Conservation (phyloP, 1,284 basidiomycete species). For the Cryptococcus amylolentus region DNA sequence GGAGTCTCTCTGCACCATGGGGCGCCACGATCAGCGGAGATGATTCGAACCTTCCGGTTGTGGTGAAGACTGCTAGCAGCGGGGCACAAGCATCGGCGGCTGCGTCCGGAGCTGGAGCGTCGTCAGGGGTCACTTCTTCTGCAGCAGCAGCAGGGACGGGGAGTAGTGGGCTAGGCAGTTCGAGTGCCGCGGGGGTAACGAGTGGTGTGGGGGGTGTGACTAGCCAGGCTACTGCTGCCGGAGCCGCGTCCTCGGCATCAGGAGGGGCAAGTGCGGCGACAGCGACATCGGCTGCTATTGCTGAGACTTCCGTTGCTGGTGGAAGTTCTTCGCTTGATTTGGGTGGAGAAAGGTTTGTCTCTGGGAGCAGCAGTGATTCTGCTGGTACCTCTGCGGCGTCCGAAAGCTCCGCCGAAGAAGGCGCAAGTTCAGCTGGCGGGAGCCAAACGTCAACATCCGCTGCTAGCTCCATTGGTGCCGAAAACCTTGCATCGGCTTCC, state of each 20-base stretch:
- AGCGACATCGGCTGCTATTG: neutral
- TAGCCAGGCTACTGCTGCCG: too few relatives aligned
- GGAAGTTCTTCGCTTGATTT: too few relatives aligned
- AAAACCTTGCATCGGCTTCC: neutral
- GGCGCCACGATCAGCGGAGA: constrained; percentile 2
- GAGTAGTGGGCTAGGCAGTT: neutral
- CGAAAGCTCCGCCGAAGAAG: too few relatives aligned
- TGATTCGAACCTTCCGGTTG: neutral
- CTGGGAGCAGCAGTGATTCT: too few relatives aligned
- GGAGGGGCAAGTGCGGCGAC: neutral
- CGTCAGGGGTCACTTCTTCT: neutral
- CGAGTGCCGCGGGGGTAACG: neutral
- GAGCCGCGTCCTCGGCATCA: too few relatives aligned
- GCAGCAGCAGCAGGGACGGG: neutral
- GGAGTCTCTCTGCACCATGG: neutral
- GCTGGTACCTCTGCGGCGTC: too few relatives aligned
- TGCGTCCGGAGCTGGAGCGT: neutral
- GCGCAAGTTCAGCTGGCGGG: too few relatives aligned
- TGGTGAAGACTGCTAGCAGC: neutral
- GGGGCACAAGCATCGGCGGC: neutral
- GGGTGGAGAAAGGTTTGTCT: too few relatives aligned
- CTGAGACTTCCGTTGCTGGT: too few relatives aligned
- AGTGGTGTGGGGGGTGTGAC: too few relatives aligned
- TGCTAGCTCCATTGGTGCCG: neutral
- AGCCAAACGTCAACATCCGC: neutral